A percentile compares a stretch with the other conserved stretches of the same genome.
These are phyloP conservation scores for Suhomyces kilbournensis DNA, from an alignment of 805 yeast species.

Conservation along the genomic window DNA sequence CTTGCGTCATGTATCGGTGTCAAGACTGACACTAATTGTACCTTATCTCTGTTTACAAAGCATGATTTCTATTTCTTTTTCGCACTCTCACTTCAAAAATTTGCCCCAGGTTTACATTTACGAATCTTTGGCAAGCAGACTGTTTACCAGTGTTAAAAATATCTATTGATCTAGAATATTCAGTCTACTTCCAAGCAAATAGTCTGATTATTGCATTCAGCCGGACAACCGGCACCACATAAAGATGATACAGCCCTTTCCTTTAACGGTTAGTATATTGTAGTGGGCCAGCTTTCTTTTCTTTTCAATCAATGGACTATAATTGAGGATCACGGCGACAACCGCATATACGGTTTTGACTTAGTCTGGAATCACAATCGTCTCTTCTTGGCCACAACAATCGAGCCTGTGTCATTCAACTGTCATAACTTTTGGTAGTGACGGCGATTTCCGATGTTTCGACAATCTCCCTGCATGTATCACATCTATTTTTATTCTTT, in stretches of 20 bases:
- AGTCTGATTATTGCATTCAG: not conserved
- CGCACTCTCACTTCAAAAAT: not conserved
- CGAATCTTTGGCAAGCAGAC: not conserved
- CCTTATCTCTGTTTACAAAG: not conserved
- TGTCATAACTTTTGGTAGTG: not conserved
- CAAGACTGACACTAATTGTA: not conserved
- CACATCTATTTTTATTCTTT: not conserved
- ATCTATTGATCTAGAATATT: not conserved
- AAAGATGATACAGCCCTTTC: not conserved
- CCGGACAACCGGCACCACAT: not conserved
- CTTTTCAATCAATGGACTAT: too few relatives aligned
- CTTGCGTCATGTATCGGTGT: not conserved
- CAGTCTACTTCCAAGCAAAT: not conserved
- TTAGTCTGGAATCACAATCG: not conserved
- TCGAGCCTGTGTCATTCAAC: not conserved
- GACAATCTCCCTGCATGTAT: not conserved
- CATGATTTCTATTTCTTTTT: not conserved
- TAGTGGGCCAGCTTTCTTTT: too few relatives aligned
- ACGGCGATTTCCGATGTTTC: not conserved
- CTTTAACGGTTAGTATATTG: too few relatives aligned
- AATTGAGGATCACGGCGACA: not conserved
- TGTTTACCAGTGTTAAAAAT: not conserved
- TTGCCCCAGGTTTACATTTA: constrained; percentile 1
- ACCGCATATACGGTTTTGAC: not conserved
- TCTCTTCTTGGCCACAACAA: not conserved